Percentiles rank a stretch among this genome's conserved stretches.
Conservation (phyloP, 2,329 filamentous ascomycete genomes). For the Gyromitra esculenta region DNA sequence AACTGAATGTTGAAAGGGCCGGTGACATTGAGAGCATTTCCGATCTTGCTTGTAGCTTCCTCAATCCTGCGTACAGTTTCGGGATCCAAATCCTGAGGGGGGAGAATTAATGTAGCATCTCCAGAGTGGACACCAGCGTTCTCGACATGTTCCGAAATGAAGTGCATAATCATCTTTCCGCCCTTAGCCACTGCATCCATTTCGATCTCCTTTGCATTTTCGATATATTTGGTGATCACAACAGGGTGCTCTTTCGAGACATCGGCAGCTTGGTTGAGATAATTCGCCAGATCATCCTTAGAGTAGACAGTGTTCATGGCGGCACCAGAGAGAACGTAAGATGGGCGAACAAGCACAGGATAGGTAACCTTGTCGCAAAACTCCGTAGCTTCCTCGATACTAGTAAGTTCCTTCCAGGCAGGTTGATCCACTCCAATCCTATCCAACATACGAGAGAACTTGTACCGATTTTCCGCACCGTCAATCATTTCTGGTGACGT, state of each 20-base stretch:
- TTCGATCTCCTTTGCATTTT: slow-evolving; percentile 99
- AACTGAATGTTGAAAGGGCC: slow-evolving; percentile 99
- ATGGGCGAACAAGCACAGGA: slow-evolving; percentile 92
- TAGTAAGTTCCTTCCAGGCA: slow-evolving; percentile 96
- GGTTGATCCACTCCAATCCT: slow-evolving; percentile 94
- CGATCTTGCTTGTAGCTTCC: slow-evolving; percentile 95
- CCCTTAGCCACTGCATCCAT: slow-evolving; percentile 97
- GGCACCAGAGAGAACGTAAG: slow-evolving; percentile 94
- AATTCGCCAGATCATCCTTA: slow-evolving; percentile 86
- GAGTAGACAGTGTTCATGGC: slow-evolving; percentile 99
- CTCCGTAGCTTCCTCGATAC: slow-evolving; percentile 84
- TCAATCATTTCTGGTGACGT: slow-evolving; percentile 99
- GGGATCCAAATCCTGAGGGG: slow-evolving; percentile 88
- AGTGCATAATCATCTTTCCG: slow-evolving; percentile 90
- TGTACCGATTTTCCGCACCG: slow-evolving; percentile 95
- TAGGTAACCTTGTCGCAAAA: slow-evolving; percentile 93
- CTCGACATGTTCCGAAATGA: slow-evolving; percentile 98
- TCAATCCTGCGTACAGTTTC: slow-evolving; percentile 92
- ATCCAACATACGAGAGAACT: slow-evolving; percentile 98
- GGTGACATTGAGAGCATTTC: slow-evolving; percentile 90
- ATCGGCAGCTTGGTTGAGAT: slow-evolving; percentile 87
- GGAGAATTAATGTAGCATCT: slow-evolving; percentile 93
- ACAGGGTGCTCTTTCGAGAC: slow-evolving; percentile 96
- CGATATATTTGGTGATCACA: slow-evolving; percentile 99
- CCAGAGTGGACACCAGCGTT: slow-evolving; percentile 98